Evolutionary conservation across 805 yeast species (phyloP), one percentile per base, ranked within the genome.

Genomic region (Priceomyces fermenticarens): DNA sequence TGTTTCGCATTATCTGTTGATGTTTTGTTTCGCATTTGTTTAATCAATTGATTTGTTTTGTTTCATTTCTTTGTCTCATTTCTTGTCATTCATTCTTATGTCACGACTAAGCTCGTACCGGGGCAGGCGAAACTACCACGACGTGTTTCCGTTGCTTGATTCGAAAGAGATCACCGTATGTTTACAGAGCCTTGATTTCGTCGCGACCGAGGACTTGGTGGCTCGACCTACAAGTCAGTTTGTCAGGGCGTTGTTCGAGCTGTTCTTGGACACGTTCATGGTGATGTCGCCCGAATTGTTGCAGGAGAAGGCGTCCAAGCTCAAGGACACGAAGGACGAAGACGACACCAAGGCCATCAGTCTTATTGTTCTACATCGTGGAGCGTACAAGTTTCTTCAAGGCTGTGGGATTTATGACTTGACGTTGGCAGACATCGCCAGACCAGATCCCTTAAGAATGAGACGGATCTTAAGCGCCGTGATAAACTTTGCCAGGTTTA

Each of bases 361-460:
- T 41, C 60, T 81, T 10, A 63, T 85, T 13, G 78, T 79, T 2
- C 62, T 84, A 17, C 85, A 81, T 44, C 63, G 80, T 39, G 77
- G 78, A 4, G 74, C 85, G 48, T 73, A 71, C 56, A 74, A 72
- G 53, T 85, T 87, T 57, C 70, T 87, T 48, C 72, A 73, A 34
- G 81, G 76, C 43, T 82, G 91, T 55, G 96, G 96, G 0, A 77
- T 89, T 2, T 72, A 78, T 42, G 96, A 89, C 59, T 85, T 88
- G 54, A 76, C 81, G 32, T 67, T 88, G 38, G 70, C 77, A 64
- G 97, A 89, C 63, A 66, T 89, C 25, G 70, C 78, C 43, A 80
- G 80, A 48, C 97, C 97, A 0, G 96, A 88, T n/a, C 68, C 85
- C 0, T 62, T 58, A 30, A 68, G 95, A 43, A 70, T 79, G 1